Evolutionary conservation across 306 rosid species (phyloP).

Genomic region (Arachis stenosperma): DNA sequence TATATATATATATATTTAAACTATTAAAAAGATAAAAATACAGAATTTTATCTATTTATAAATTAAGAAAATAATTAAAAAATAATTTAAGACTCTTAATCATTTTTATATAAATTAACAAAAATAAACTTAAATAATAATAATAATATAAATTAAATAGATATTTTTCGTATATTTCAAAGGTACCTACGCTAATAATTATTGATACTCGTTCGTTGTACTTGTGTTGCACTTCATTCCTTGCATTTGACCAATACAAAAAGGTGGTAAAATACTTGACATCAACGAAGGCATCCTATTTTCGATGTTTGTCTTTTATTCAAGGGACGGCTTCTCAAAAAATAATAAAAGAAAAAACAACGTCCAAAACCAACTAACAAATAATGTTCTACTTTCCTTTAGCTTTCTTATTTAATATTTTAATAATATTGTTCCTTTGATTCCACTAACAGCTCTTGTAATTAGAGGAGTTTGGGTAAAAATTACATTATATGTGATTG

Average conservation of each 20-base stretch:
- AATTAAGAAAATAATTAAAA: too few relatives aligned
- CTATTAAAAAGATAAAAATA: too few relatives aligned
- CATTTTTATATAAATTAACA: too few relatives aligned
- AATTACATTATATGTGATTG: neutral
- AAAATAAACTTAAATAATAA: too few relatives aligned
- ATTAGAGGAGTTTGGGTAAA: neutral
- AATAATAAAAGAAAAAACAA: neutral
- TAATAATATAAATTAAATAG: too few relatives aligned
- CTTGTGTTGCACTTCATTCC: constrained; percentile 34
- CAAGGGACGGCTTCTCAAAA: constrained; percentile 23
- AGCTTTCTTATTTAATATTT: neutral
- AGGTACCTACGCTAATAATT: too few relatives aligned
- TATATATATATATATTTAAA: too few relatives aligned
- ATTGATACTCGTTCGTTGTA: neutral
- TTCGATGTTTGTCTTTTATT: constrained; percentile 11
- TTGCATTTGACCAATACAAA: constrained; percentile 12
- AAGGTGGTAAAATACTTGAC: neutral
- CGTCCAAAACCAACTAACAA: neutral
- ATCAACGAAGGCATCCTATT: neutral
- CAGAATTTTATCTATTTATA: too few relatives aligned
- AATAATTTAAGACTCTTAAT: too few relatives aligned
- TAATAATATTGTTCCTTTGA: neutral
- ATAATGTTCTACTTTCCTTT: neutral
- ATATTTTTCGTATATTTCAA: too few relatives aligned
- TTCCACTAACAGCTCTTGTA: neutral